phyloP scores from a whole-genome alignment of 495 filamentous ascomycete species.

The Podospora pseudopauciseta region DNA sequence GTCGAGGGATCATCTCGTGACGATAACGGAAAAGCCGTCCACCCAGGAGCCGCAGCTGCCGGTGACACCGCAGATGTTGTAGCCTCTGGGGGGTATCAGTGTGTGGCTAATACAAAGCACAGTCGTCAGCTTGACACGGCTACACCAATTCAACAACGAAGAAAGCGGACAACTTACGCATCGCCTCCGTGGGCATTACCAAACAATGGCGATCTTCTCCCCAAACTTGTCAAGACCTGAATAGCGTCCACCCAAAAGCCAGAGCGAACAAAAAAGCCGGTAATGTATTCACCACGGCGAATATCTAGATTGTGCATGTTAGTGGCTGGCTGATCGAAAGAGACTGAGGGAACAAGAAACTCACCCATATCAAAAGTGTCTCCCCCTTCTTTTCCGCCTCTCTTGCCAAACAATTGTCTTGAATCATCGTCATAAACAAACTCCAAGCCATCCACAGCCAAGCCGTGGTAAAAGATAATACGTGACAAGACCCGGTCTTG shows the following conservation, averaged over 20 bases:
- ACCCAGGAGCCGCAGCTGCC: constrained; percentile 81
- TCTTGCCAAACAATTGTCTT: constrained; percentile 85
- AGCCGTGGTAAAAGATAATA: constrained; percentile 74
- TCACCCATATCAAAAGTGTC: constrained; percentile 74
- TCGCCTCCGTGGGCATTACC: constrained; percentile 79
- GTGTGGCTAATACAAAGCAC: constrained; percentile 59
- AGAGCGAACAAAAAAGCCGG: constrained; percentile 81
- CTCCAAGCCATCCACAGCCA: constrained; percentile 79
- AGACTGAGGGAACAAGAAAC: constrained; percentile 21
- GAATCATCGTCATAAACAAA: constrained; percentile 89
- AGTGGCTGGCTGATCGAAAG: background rate
- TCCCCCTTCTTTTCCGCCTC: constrained; percentile 68
- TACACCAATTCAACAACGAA: background rate
- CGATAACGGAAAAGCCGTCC: constrained; percentile 84
- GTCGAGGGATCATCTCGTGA: constrained; percentile 55
- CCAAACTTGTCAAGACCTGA: constrained; percentile 84
- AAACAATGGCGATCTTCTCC: constrained; percentile 78
- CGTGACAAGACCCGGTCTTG: constrained; percentile 71
- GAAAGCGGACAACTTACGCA: constrained; percentile 52
- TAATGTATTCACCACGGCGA: constrained; percentile 76
- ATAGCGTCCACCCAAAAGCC: constrained; percentile 87
- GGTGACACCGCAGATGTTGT: constrained; percentile 80
- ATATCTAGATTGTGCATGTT: constrained; percentile 53
- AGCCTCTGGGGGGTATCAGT: constrained; percentile 84
- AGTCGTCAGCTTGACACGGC: background rate